Evolutionary conservation across 345 rosid species (phyloP).

Genomic region (Psidium friedrichsthalianum): DNA sequence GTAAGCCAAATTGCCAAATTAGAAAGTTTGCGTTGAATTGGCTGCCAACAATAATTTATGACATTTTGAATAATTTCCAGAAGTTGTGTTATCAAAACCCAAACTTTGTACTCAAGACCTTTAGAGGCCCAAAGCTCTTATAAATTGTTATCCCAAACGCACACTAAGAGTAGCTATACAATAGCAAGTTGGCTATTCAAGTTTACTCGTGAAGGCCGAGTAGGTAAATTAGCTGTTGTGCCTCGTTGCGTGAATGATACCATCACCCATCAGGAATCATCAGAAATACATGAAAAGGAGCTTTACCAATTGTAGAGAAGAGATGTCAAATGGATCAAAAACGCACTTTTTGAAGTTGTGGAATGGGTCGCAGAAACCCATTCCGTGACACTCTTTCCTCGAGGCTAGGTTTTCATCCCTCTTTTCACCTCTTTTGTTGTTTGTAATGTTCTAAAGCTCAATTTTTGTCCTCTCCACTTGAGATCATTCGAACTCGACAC

Average conservation of each 20-base stretch:
- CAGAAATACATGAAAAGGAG: background rate
- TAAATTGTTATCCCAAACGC: background rate
- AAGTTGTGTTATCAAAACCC: background rate
- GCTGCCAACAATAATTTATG: no score
- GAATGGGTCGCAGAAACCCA: no score
- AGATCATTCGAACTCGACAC: no score
- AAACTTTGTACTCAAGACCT: background rate
- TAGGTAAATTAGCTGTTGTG: background rate
- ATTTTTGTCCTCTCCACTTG: no score
- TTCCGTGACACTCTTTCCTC: no score
- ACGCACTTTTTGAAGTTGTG: background rate
- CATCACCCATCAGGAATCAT: background rate
- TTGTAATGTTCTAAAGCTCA: no score
- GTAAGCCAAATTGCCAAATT: no score
- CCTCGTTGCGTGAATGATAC: background rate
- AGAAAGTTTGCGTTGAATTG: no score
- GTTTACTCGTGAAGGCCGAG: background rate
- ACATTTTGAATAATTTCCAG: no score
- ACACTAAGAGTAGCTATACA: background rate
- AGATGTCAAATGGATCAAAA: background rate
- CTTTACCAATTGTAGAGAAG: background rate
- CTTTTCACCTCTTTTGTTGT: no score
- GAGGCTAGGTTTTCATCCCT: no score
- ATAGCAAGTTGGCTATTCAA: background rate
- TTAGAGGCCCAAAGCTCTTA: background rate